phyloP scores from a whole-genome alignment of 768 basidiomycete species.

The Brasilioporus rufonigricans region DNA sequence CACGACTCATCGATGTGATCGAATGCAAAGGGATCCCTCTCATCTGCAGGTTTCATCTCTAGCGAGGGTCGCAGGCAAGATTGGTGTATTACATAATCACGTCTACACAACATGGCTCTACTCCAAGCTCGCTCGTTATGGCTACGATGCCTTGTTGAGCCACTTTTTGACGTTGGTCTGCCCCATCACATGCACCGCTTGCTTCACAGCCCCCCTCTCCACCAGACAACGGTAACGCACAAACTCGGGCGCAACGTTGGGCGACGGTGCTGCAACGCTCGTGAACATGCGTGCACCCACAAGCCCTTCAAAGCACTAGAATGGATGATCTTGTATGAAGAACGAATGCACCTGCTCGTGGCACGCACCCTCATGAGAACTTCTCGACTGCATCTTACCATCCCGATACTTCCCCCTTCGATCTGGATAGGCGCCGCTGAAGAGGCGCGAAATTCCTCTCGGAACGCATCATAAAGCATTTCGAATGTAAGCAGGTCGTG shows the following conservation, averaged over 20 bases:
- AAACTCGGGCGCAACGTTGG: conserved; percentile 63
- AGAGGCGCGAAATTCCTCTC: conserved; percentile 69
- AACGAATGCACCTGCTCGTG: neutral
- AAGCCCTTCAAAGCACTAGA: conserved; percentile 77
- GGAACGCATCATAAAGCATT: conserved; percentile 81
- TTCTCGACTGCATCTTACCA: conserved; percentile 62
- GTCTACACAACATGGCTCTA: neutral
- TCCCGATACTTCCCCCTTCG: conserved; percentile 72
- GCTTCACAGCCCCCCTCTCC: conserved; percentile 63
- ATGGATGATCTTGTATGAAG: neutral
- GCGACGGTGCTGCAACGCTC: conserved; percentile 45
- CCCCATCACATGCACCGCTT: conserved; percentile 59
- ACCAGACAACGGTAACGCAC: conserved; percentile 69
- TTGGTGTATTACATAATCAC: conserved; percentile 23
- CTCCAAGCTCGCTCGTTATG: too few species aligned
- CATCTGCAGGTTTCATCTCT: conserved; percentile 14
- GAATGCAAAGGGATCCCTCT: conserved; percentile 36
- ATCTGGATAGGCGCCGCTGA: conserved; percentile 72
- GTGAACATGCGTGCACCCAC: conserved; percentile 55
- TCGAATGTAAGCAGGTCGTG: conserved; percentile 86
- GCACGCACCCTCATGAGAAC: conserved; percentile 64
- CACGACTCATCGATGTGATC: conserved; percentile 76
- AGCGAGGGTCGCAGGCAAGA: conserved; percentile 2
- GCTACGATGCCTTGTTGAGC: conserved; percentile 52
- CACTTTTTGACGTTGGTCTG: conserved; percentile 77